Evolutionary conservation across 768 basidiomycete genomes (phyloP).

Genomic region (Hydnomerulius pinastri): DNA sequence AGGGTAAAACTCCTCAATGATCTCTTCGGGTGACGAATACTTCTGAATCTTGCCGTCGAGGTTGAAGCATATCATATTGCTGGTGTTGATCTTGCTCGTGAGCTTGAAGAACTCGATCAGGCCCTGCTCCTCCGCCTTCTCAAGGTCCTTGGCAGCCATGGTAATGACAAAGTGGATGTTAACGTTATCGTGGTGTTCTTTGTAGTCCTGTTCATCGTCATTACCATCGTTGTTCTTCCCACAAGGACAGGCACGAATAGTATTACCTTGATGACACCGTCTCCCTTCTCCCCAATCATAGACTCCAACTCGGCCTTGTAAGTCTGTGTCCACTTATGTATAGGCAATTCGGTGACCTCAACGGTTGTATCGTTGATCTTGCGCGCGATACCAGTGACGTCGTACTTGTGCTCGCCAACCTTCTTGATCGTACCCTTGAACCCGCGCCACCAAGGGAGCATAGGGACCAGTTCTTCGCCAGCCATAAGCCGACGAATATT

Average conservation of each 20-base stretch:
- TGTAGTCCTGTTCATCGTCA: constrained; percentile 73
- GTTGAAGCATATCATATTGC: constrained; percentile 99
- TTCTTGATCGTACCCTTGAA: constrained; percentile 88
- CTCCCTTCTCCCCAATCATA: constrained; percentile 86
- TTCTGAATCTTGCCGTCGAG: constrained; percentile 94
- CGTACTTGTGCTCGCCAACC: constrained; percentile 82
- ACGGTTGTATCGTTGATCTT: constrained; percentile 88
- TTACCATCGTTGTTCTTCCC: no score
- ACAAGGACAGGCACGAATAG: no score
- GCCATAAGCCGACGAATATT: constrained; percentile 88
- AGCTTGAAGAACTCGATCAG: constrained; percentile 91
- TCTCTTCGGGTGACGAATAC: constrained; percentile 87
- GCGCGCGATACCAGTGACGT: constrained; percentile 68
- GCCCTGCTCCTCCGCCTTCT: constrained; percentile 89
- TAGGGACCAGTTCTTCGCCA: constrained; percentile 78
- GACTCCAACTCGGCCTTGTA: constrained; percentile 92
- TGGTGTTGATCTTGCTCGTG: constrained; percentile 77
- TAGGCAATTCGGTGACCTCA: constrained; percentile 93
- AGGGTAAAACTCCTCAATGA: constrained; percentile 92
- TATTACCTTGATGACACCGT: constrained; percentile 75
- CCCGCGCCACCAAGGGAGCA: constrained; percentile 98
- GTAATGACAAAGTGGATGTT: constrained; percentile 87
- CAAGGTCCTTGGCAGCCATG: constrained; percentile 77
- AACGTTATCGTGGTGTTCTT: constrained; percentile 92
- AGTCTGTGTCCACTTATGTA: constrained; percentile 91